Evolutionary conservation across 2,329 filamentous ascomycete genomes (phyloP), one percentile per base, ranked within the genome.

Genomic region (Fusarium hainanense): DNA sequence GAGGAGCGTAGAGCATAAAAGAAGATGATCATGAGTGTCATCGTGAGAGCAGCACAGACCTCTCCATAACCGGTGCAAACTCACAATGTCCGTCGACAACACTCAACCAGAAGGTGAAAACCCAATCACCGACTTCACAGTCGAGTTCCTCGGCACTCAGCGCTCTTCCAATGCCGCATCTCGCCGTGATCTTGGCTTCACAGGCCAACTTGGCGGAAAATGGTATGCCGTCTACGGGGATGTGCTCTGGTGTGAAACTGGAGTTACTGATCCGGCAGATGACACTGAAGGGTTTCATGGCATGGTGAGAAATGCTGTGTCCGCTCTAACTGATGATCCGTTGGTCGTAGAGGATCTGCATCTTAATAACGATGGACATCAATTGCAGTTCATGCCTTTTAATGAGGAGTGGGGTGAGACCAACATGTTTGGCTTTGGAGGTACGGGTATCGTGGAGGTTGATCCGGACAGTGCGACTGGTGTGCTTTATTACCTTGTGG

Each of bases 291-390:
- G 79, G 0, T 82, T 82, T 44, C 77, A 82, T 27, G 81, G 79
- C 23, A 79, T 82, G 77, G 81, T 82, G 3, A 74, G 81, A 10
- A 77, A 82, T 57, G 73, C 79, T 6, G 63, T 81, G 7, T 81
- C 80, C 2, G 71, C 70, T 3, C 60, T 77, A 57, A 81, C 78
- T 0, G 72, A 78, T 20, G 72, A 81, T 56, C 77, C 80, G 4
- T 71, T 82, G 4, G 60, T 77, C 0, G 78, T 82, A 3, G 68
- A 78, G 8, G 79, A 82, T 46, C 51, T 82, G 32, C 74, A 81
- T 59, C 58, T 82, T 0, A 80, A 80, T 18, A 50, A 69, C 1
- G 78, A 81, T 7, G 48, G 69, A 6, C 74, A 81, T 30, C 80
- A 80, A 58, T 70, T 73, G 37, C 79, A 81, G 63, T 77, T 82